These are phyloP conservation scores for Thoreauomyces humboldtii DNA, from an alignment of 192 early-diverging fungal species.

Conservation along the genomic window DNA sequence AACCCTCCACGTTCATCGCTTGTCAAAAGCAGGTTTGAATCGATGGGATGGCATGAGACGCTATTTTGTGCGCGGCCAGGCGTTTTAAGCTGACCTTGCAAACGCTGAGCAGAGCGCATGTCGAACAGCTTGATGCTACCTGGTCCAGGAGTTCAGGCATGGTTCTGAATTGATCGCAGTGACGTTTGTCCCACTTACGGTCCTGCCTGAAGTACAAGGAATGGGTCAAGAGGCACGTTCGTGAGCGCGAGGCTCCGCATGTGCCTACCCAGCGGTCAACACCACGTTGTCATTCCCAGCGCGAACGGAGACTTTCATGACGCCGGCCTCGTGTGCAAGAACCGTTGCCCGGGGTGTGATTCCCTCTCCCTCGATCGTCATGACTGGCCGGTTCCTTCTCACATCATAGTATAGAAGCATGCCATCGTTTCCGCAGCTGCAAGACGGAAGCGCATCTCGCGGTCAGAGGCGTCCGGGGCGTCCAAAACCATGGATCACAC, in stretches of 20 bases:
- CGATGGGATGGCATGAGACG: slow-evolving; percentile 20
- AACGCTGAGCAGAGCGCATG: slow-evolving; percentile 1
- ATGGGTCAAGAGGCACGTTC: neutral
- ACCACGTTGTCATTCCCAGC: slow-evolving; percentile 11
- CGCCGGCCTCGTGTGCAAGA: slow-evolving; percentile 12
- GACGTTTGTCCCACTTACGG: no score
- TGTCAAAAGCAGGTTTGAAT: slow-evolving; percentile 9
- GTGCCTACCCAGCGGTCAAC: slow-evolving; percentile 16
- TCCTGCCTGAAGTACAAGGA: no score
- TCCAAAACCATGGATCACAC: slow-evolving; percentile 2
- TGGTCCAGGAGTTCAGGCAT: no score
- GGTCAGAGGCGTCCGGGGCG: neutral
- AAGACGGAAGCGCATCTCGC: neutral
- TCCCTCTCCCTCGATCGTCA: neutral
- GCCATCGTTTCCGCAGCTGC: slow-evolving; percentile 24
- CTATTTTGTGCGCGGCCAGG: slow-evolving; percentile 6
- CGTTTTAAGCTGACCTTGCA: neutral
- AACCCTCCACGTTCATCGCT: slow-evolving; percentile 11
- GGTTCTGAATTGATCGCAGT: no score
- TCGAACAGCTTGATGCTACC: slow-evolving; percentile 26
- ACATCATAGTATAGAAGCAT: slow-evolving; percentile 19
- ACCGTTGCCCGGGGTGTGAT: neutral
- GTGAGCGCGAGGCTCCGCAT: neutral
- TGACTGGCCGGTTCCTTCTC: neutral
- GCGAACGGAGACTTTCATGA: slow-evolving; percentile 6